phyloP scores from a whole-genome alignment of 495 filamentous ascomycete genomes.

The Articulospora tetracladia region DNA sequence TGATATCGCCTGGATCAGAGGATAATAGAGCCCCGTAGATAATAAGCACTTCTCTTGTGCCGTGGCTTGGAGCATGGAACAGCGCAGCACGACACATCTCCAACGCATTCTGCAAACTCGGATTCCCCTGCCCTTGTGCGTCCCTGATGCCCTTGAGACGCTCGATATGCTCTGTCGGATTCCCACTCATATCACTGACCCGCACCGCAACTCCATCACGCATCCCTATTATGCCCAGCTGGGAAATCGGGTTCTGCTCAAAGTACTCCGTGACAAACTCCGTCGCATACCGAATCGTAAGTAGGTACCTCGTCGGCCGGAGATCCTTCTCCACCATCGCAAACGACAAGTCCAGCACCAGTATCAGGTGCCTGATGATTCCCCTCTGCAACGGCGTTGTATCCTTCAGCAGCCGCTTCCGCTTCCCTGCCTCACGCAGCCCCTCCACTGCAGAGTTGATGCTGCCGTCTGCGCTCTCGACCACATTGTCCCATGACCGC shows the following conservation, averaged over 20 bases:
- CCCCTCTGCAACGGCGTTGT: slow-evolving; percentile 93
- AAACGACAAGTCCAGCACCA: slow-evolving; percentile 88
- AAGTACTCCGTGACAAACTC: slow-evolving; percentile 94
- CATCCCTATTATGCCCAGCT: slow-evolving; percentile 87
- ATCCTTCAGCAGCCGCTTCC: slow-evolving; percentile 79
- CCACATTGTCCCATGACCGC: slow-evolving; percentile 61
- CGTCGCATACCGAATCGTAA: slow-evolving; percentile 77
- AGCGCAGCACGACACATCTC: slow-evolving; percentile 89
- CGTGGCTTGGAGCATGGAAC: slow-evolving; percentile 87
- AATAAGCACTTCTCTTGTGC: slow-evolving; percentile 87
- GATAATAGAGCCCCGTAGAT: slow-evolving; percentile 88
- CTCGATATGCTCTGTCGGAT: slow-evolving; percentile 82
- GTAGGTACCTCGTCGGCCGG: slow-evolving; percentile 77
- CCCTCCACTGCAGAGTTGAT: slow-evolving; percentile 67
- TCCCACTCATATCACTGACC: slow-evolving; percentile 86
- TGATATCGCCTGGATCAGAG: slow-evolving; percentile 92
- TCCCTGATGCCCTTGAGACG: slow-evolving; percentile 64
- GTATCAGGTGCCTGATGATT: slow-evolving; percentile 90
- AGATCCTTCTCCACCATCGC: slow-evolving; percentile 96
- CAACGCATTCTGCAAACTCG: slow-evolving; percentile 90
- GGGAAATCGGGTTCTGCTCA: slow-evolving; percentile 98
- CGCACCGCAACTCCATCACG: slow-evolving; percentile 82
- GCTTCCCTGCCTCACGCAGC: slow-evolving; percentile 65
- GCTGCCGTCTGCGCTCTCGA: slow-evolving; percentile 71
- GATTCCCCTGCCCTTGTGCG: slow-evolving; percentile 82